Base-by-base conservation (phyloP, 2,329 filamentous ascomycete genomes). In the Aspergillus japonicus region DNA sequence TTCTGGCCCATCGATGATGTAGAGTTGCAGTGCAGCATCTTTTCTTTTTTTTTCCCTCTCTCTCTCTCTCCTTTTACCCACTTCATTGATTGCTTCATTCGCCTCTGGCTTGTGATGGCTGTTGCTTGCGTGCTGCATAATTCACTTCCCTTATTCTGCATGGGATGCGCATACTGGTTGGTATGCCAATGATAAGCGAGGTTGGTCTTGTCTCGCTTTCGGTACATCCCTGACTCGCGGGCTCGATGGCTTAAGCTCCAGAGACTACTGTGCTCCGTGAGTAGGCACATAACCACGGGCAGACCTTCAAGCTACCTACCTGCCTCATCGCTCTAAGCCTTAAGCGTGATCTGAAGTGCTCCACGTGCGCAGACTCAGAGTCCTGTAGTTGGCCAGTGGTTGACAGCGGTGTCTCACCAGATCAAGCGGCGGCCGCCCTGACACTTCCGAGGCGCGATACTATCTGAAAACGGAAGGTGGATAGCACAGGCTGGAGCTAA, bases 301-400 rank as follows among this genome's bases (percentile, higher is more conserved):
- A 44, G 39, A 44, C n/a, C 39, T 44, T 44, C 14, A 19, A 44
- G 39, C 16, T 42, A 42, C 39, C 14, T 44, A 44, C 39, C 14
- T 44, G 16, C 39, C 39, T 44, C 16, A 19, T 44, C 16, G 39
- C 39, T 44, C 39, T 44, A 44, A 44, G 39, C 39, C 14, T 62
- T 63, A 62, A 61, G 54, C 59, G 55, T 62, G 59, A 62, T 64
- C 57, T 54, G 44, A 60, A 35, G 50, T 57, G 52, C 62, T 60
- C 64, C 64, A 66, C 64, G 64, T 66, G 64, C 63, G 56, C 54
- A 16, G 33, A 35, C 33, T 35, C 1, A 5, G 47, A 54, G 48
- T 57, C 5, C 21, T 48, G 42, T 54, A 29, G 47, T 33, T 51
- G 49, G 29, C 49, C 39, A 53, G 50, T 33, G 21, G 35, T 21